Evolutionary conservation across 306 rosid species (phyloP), one percentile per base, ranked within the genome.

Genomic region (Leucaena leucocephala): DNA sequence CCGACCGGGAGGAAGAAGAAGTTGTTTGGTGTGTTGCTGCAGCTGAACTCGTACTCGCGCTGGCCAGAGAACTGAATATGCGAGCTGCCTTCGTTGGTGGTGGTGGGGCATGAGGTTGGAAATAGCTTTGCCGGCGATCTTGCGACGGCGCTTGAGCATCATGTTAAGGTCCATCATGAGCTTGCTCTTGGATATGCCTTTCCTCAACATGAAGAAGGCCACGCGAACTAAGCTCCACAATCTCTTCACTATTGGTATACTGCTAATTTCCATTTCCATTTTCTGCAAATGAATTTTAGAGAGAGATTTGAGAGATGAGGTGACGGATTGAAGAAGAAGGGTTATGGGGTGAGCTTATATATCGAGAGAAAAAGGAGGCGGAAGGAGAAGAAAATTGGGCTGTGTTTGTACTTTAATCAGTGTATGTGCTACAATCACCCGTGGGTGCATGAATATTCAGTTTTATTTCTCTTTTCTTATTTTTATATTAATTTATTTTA

Each of bases 31-130:
- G 93, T 95, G 87, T 86, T 86, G 81, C 94, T 95, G 81, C 99
- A 95, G 86, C 98, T 95, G 92, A 95, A 95, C 83, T 95, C 98
- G 62, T 94, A 94, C 49, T 94, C 97, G 12, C 87, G 84, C 2
- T 74, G 80, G n/a, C 87, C 74, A 14, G 84, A 76, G 85, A 76
- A 74, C 7, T 36, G 70, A 2, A 40, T 42, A 70, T 36, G 77
- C 27, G 27, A 27, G 27, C 27, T 27, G 27, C 27, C 27, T 27
- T 27, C 27, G 73, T 81, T 81, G 68, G 77, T 6, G 76, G 82
- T 76, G 68, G 84, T 59, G 76, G 35, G 82, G 81, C 89, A 92
- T 91, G 71, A 92, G 85, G 72, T 92, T 89, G 69, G 82, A 78
- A 17, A 91, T 74, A 80, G 93, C 96, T 81, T 95, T 95, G 1